Evolutionary conservation across 2,329 filamentous ascomycete genomes (phyloP).

Genomic region (Colletotrichum sojae): DNA sequence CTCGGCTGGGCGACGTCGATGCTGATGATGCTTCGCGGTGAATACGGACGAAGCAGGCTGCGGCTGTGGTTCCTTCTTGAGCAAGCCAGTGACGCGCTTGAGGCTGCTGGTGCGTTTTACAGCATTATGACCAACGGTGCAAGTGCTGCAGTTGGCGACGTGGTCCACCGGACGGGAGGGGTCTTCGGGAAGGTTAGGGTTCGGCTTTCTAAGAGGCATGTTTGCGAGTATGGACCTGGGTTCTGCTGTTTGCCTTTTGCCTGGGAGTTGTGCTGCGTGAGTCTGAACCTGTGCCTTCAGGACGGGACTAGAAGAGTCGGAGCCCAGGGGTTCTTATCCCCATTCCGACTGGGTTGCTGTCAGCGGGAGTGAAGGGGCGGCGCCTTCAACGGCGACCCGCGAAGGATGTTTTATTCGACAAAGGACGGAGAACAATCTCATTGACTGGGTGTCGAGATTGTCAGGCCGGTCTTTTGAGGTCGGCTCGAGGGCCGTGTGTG

Average conservation of each 20-base stretch:
- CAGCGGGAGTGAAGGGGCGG: too few species aligned
- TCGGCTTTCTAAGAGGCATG: constrained; percentile 19
- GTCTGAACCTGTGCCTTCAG: background rate
- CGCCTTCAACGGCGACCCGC: too few species aligned
- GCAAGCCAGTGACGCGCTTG: background rate
- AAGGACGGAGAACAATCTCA: too few species aligned
- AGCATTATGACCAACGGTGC: background rate
- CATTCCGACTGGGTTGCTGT: too few species aligned
- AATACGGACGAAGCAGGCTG: constrained; percentile 1
- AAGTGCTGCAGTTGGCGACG: background rate
- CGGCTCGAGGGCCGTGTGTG: too few species aligned
- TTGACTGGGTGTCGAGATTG: too few species aligned
- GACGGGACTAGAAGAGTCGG: too few species aligned
- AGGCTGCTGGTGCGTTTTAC: background rate
- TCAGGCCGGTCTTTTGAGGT: too few species aligned
- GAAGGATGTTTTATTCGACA: too few species aligned
- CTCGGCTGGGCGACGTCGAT: background rate
- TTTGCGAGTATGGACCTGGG: background rate
- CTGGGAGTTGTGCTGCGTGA: background rate
- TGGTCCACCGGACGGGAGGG: background rate
- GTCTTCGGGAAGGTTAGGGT: background rate
- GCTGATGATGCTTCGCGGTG: background rate
- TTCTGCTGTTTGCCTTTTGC: background rate
- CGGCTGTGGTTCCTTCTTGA: background rate
- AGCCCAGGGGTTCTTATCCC: too few species aligned